A percentile compares a stretch with the other conserved stretches of the same genome.
Evolutionary conservation across 176 grass and related monocot species (phyloP).

Genomic region (Oryza australiensis): DNA sequence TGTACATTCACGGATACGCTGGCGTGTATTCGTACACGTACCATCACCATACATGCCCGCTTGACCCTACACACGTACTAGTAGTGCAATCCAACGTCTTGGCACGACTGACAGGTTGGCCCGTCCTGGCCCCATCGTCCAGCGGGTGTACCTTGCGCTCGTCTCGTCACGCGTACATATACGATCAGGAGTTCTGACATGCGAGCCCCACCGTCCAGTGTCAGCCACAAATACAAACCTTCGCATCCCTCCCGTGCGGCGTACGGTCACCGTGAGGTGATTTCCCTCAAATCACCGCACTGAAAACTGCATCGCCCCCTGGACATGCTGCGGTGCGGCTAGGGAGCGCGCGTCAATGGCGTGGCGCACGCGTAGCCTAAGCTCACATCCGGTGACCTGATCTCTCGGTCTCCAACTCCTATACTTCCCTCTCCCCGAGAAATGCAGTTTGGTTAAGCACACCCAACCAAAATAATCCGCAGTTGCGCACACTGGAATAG

Average conservation of each 20-base stretch:
- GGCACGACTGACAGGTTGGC: neutral
- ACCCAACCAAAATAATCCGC: constrained; percentile 30
- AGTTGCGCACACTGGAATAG: neutral
- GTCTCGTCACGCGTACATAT: neutral
- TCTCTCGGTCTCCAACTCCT: constrained; percentile 7
- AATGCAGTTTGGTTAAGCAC: constrained; percentile 33
- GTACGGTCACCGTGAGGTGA: neutral
- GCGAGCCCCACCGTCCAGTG: neutral
- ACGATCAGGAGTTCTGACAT: neutral
- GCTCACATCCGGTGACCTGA: neutral
- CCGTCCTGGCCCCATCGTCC: neutral
- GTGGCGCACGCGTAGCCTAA: neutral
- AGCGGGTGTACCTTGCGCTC: neutral
- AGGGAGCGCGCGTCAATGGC: neutral
- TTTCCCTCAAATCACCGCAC: neutral
- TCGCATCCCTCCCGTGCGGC: neutral
- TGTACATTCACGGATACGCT: neutral
- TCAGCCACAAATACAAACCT: neutral
- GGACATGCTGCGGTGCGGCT: too few species aligned
- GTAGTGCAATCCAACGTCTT: neutral
- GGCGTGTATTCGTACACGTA: neutral
- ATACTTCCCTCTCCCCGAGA: constrained; percentile 18
- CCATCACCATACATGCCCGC: neutral
- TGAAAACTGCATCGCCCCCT: neutral
- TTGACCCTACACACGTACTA: neutral